These are phyloP conservation scores for Vigna angularis DNA, from an alignment of 306 rosid species.

Conservation along the genomic window DNA sequence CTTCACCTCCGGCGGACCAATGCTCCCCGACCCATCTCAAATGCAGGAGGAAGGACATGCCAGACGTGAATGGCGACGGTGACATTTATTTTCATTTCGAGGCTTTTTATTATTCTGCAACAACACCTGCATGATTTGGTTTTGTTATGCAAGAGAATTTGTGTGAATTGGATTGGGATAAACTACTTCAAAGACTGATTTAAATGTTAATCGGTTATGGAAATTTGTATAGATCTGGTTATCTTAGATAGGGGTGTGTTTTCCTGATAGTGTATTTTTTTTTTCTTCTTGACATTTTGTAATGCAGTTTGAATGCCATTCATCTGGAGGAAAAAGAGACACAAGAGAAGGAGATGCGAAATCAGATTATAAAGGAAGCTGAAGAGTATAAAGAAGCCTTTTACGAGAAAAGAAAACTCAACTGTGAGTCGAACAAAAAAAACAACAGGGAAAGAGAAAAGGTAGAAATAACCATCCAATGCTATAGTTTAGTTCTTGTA, in stretches of 20 bases:
- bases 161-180: not conserved
- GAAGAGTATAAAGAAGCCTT: constrained; percentile 79
- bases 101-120: not conserved
- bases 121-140: not conserved
- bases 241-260: not conserved
- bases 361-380: constrained; percentile 87
- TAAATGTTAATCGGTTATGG: not conserved
- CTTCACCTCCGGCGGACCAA: constrained; percentile 63
- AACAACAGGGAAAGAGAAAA: constrained; percentile 88
- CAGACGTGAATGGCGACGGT: constrained; percentile 95
- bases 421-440: constrained; percentile 69
- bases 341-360: constrained; percentile 82
- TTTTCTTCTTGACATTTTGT: not conserved
- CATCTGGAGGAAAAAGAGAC: constrained; percentile 91
- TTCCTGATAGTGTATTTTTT: not conserved
- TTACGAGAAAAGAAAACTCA: constrained; percentile 76
- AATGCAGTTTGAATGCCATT: constrained; percentile 72
- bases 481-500: not conserved
- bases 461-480: constrained; percentile 49
- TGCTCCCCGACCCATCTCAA: constrained; percentile 68
- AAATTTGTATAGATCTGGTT: not conserved
- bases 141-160: not conserved
- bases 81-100: constrained; percentile 31
- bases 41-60: constrained; percentile 86
- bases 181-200: not conserved